phyloP scores from a whole-genome alignment of 331 rosid genomes.

The Saraca asoca region DNA sequence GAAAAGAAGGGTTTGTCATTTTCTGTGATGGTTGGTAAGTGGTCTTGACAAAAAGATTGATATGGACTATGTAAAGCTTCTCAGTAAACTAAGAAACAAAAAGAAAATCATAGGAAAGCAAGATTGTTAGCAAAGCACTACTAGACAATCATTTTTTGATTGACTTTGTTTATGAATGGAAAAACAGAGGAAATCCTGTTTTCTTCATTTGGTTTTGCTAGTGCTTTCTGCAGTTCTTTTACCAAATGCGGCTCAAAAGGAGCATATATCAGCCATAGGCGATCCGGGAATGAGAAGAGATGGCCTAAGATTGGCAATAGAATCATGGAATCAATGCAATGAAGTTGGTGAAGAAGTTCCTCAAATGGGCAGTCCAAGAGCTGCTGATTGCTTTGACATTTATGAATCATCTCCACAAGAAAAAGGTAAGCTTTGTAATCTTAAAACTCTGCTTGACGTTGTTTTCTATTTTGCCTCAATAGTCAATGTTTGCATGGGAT shows the following conservation, averaged over 20 bases:
- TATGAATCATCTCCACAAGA: slow-evolving; percentile 8
- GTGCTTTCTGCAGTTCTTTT: slow-evolving; percentile 8
- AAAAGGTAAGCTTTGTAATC: slow-evolving; percentile 15
- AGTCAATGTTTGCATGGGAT: too few relatives aligned
- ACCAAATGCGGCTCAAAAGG: slow-evolving; percentile 12
- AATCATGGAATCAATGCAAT: slow-evolving; percentile 51
- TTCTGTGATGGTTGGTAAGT: slow-evolving; percentile 24
- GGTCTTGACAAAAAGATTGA: slow-evolving; percentile 17
- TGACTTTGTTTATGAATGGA: slow-evolving; percentile 32
- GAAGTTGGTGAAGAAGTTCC: slow-evolving; percentile 50
- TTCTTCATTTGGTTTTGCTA: slow-evolving; percentile 23
- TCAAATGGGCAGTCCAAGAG: slow-evolving; percentile 49
- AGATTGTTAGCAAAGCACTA: too few relatives aligned
- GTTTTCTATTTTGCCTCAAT: too few relatives aligned
- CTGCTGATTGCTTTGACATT: slow-evolving; percentile 48
- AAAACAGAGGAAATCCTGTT: slow-evolving; percentile 25
- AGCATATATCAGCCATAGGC: slow-evolving; percentile 45
- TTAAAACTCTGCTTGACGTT: too few relatives aligned
- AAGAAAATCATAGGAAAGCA: slow-evolving; percentile 7
- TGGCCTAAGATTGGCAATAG: slow-evolving; percentile 44
- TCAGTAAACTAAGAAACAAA: not conserved
- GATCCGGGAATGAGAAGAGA: slow-evolving; percentile 49
- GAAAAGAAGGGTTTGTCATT: slow-evolving; percentile 23
- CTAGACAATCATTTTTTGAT: not conserved
- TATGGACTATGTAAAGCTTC: not conserved